These are phyloP conservation scores for Tricholoma hemisulphureum DNA, from an alignment of 768 basidiomycete species.

Conservation along the genomic window DNA sequence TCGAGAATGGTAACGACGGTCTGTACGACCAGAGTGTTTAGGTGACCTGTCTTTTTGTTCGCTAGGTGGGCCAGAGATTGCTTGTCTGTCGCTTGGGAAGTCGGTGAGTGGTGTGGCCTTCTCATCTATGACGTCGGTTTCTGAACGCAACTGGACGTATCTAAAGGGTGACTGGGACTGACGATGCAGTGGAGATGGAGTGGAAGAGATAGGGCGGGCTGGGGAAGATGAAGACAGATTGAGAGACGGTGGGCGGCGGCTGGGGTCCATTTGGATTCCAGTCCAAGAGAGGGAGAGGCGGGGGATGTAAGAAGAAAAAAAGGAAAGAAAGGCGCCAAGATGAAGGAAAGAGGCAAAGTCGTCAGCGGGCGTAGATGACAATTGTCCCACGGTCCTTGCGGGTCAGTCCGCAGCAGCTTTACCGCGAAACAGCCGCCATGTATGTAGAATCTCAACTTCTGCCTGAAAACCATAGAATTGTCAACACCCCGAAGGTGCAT, in stretches of 20 bases:
- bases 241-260: constrained; percentile 22
- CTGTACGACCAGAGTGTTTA: constrained; percentile 1
- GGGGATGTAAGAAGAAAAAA: constrained; percentile 19
- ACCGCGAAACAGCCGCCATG: not conserved
- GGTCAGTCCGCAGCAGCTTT: not conserved
- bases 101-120: constrained; percentile 28
- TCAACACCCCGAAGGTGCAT: not conserved
- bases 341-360: not conserved
- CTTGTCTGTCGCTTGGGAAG: constrained; percentile 16
- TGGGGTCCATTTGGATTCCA: constrained; percentile 31
- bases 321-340: constrained; percentile 1
- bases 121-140: constrained; percentile 20
- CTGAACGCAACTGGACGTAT: constrained; percentile 26
- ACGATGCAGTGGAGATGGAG: constrained; percentile 23
- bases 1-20: constrained; percentile 6
- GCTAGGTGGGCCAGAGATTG: constrained; percentile 6
- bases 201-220: constrained; percentile 26
- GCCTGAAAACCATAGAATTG: not conserved
- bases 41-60: not conserved
- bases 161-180: constrained; percentile 35
- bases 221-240: constrained; percentile 32
- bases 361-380: not conserved
- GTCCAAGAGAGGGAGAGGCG: constrained; percentile 27
- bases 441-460: not conserved
- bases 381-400: not conserved